Evolutionary conservation across 495 filamentous ascomycete species (phyloP).

Genomic region (Monascus purpureus): DNA sequence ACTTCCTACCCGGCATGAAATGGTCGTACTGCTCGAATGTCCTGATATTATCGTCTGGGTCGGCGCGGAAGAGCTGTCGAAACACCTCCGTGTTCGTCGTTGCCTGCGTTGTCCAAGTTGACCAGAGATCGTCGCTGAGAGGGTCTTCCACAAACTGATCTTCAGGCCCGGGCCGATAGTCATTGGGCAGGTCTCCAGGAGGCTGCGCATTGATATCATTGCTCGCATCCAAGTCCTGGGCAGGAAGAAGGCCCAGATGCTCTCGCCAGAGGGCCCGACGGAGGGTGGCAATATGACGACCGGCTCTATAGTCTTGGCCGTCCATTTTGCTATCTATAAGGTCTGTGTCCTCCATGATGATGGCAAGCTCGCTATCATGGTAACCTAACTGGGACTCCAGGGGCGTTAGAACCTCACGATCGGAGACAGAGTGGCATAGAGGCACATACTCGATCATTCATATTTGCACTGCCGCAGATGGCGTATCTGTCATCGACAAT

Average conservation of each 20-base stretch:
- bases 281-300: conserved; percentile 58
- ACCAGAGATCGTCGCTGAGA: conserved; percentile 55
- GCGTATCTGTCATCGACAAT: conserved; percentile 60
- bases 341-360: conserved; percentile 64
- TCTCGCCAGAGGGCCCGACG: conserved; percentile 76
- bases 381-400: conserved; percentile 52
- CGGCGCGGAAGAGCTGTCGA: conserved; percentile 63
- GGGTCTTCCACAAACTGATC: conserved; percentile 63
- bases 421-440: background rate
- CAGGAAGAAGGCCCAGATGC: conserved; percentile 59
- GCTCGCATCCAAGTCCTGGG: conserved; percentile 46
- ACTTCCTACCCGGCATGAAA: conserved; percentile 44
- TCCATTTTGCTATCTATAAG: conserved; percentile 52
- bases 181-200: conserved; percentile 50
- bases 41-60: conserved; percentile 66
- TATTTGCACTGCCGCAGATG: conserved; percentile 62
- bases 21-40: conserved; percentile 64
- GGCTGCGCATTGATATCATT: conserved; percentile 63
- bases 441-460: conserved; percentile 52
- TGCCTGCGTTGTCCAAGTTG: conserved; percentile 54
- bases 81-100: conserved; percentile 59
- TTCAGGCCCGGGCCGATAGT: conserved; percentile 39
- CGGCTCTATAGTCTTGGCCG: conserved; percentile 49
- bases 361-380: conserved; percentile 65
- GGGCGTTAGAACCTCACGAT: background rate